Percentiles rank a stretch among this genome's conserved stretches.
These are phyloP conservation scores for Exophiala dermatitidis DNA, from an alignment of 2,329 filamentous ascomycete species.

Conservation along the genomic window DNA sequence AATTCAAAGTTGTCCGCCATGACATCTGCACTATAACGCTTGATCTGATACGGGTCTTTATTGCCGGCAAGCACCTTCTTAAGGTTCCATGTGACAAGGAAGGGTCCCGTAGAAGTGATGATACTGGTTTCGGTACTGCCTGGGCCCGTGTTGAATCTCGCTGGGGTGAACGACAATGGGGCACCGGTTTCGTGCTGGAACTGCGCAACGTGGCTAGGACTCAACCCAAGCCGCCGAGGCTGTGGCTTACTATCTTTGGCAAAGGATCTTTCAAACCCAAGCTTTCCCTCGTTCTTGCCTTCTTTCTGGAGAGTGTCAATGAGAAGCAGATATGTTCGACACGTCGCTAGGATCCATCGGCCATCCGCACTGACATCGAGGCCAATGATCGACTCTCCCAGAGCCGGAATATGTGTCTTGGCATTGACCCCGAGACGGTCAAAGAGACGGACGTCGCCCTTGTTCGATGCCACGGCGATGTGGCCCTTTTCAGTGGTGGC, in stretches of 20 bases:
- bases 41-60: slow-evolving; percentile 91
- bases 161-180: slow-evolving; percentile 78
- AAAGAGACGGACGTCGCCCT: slow-evolving; percentile 94
- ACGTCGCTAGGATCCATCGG: slow-evolving; percentile 90
- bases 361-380: slow-evolving; percentile 94
- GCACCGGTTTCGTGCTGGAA: slow-evolving; percentile 94
- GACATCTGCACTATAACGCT: slow-evolving; percentile 89
- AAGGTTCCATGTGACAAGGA: slow-evolving; percentile 92
- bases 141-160: slow-evolving; percentile 86
- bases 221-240: slow-evolving; percentile 79
- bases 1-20: slow-evolving; percentile 99
- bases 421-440: slow-evolving; percentile 94
- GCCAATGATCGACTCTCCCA: slow-evolving; percentile 90
- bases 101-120: slow-evolving; percentile 91
- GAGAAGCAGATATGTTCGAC: slow-evolving; percentile 85
- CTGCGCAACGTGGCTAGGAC: slow-evolving; percentile 87
- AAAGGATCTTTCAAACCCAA: slow-evolving; percentile 94
- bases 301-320: slow-evolving; percentile 85
- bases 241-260: slow-evolving; percentile 89
- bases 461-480: slow-evolving; percentile 93
- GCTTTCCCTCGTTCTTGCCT: slow-evolving; percentile 93
- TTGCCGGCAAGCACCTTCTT: slow-evolving; percentile 76
- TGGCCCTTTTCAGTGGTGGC: slow-evolving; percentile 96
- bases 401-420: slow-evolving; percentile 91
- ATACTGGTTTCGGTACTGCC: slow-evolving; percentile 82